Base-by-base conservation (phyloP, 2,329 filamentous ascomycete species). In the Orbilia blumenaviensis region DNA sequence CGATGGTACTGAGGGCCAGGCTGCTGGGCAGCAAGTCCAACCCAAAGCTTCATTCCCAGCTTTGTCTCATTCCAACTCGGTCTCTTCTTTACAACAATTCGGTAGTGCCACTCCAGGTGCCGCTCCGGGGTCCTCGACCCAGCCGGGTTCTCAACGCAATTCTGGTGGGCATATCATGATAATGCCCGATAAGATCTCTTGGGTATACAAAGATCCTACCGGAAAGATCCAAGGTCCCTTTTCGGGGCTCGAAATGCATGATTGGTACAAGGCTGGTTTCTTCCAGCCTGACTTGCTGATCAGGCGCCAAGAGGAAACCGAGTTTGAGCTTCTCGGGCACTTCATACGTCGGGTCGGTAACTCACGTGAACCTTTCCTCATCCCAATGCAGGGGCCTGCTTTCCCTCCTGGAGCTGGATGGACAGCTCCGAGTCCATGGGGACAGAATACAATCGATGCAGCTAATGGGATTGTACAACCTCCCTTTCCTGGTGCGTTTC, bases 191-290 rank as follows among this genome's bases (percentile, higher is more conserved):
- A 88, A 96, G 12, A 99, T 99, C 93, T 88, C 94, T 80, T 99
- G 95, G 95, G 94, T 97, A 16, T 99, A 99, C 82, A 90, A 96
- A 62, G 95, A 99, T 82, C 95, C 95, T 3, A 92, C 96, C 81
- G 93, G 93, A 21, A 91, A 92, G 77, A 90, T 93, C 4, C 95
- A 99, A 82, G 95, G 95, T 0, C 95, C 95, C 0, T 99, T 95
- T 84, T 97, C 93, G 41, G 95, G 95, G 0, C 85, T 99, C 58
- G 95, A 99, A 83, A 99, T 99, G 95, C 96, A 99, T 80, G 96
- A 99, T 80, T 99, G 95, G 95, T 99, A 98, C 84, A 98, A 98
- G 83, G 94, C 94, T 38, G 94, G 94, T 50, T 99, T 98, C 84
- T 99, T 99, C 84, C 96, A 93, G 0, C 90, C 94, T 0, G 94